Percentiles rank a stretch among this genome's conserved stretches.
phyloP scores from a whole-genome alignment of 257 asterid species.

The Fraxinus anomala region DNA sequence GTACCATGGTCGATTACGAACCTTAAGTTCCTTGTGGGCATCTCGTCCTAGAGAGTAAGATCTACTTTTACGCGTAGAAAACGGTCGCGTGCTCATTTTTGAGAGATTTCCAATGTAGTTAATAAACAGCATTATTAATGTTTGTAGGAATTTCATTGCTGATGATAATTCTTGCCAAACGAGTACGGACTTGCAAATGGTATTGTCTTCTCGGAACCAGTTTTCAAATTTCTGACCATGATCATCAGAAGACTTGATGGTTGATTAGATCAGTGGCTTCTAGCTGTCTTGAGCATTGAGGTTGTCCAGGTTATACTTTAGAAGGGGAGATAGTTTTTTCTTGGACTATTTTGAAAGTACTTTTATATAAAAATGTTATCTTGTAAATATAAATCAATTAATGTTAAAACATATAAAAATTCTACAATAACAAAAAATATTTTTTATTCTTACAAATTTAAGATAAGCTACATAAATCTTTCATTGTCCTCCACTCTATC shows the following conservation, averaged over 20 bases:
- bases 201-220: conserved; percentile 68
- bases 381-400: conserved; percentile 50
- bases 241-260: conserved; percentile 14
- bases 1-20: conserved; percentile 81
- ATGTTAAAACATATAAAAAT: conserved; percentile 17
- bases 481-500: too few species aligned
- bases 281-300: conserved; percentile 21
- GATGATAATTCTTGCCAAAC: conserved; percentile 74
- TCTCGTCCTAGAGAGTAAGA: conserved; percentile 94
- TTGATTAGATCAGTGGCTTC: conserved; percentile 26
- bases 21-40: conserved; percentile 91
- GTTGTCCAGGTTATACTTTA: conserved; percentile 28
- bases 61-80: neutral
- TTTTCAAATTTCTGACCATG: conserved; percentile 64
- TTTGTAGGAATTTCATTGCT: conserved; percentile 54
- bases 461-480: too few species aligned
- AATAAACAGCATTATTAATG: neutral
- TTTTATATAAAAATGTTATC: conserved; percentile 31
- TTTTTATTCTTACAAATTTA: too few species aligned
- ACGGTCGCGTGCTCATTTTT: neutral
- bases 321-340: conserved; percentile 35
- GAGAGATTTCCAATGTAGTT: neutral
- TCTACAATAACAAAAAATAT: too few species aligned
- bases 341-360: conserved; percentile 34
- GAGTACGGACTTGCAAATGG: conserved; percentile 66